Conservation (phyloP, 2,329 filamentous ascomycete genomes). For the Ophiostoma piceae region DNA sequence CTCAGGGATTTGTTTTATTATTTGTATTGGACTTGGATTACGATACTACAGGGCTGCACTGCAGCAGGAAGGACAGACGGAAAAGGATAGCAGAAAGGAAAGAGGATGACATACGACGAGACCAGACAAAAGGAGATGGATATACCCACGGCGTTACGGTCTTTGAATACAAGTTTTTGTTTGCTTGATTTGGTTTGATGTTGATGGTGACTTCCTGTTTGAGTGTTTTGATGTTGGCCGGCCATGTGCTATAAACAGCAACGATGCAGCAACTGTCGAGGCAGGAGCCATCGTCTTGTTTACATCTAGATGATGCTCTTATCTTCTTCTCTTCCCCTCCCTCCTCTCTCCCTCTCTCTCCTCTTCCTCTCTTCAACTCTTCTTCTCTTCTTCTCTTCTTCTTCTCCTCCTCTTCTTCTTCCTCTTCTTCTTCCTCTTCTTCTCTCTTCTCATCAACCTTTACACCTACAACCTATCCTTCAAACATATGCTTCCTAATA, state of each 20-base stretch:
- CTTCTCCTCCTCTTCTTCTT: no score
- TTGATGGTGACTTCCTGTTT: neutral
- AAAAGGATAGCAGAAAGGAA: neutral
- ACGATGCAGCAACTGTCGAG: neutral
- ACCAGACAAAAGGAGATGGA: neutral
- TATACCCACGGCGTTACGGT: constrained; percentile 11
- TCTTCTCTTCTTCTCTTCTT: neutral
- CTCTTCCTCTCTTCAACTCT: no score
- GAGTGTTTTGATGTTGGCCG: neutral
- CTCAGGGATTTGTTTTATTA: neutral
- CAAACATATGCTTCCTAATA: no score
- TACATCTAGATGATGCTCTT: neutral
- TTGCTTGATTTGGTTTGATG: neutral
- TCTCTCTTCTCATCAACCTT: neutral
- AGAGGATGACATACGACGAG: neutral
- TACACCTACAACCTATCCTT: no score
- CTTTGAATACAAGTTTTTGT: neutral
- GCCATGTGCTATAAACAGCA: neutral
- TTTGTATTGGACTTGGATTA: neutral
- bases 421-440: no score
- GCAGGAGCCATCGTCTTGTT: neutral
- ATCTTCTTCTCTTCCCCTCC: no score
- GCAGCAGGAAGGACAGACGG: neutral
- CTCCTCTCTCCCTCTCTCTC: no score
- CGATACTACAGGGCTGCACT: neutral